A percentile compares a stretch with the other conserved stretches of the same genome.
These are phyloP conservation scores for Fusarium cicatricum DNA, from an alignment of 2,329 filamentous ascomycete species.

Conservation along the genomic window DNA sequence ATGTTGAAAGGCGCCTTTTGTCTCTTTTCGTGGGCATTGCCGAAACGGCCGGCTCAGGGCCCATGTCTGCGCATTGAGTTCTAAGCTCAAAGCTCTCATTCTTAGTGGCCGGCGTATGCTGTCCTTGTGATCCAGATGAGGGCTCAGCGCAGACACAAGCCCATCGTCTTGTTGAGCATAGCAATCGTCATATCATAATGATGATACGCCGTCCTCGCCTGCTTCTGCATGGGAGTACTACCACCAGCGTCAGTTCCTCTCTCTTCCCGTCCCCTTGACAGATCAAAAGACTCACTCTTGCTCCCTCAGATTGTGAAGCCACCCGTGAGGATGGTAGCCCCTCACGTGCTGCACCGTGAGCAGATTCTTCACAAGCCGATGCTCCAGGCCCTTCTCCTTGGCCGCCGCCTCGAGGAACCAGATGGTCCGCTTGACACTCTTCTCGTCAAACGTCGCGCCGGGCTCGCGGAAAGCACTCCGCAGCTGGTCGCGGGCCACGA, in stretches of 20 bases:
- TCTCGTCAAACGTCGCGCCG: slow-evolving; percentile 55
- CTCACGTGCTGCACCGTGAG: slow-evolving; percentile 48
- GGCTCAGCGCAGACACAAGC: slow-evolving; percentile 63
- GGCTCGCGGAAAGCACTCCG: slow-evolving; percentile 65
- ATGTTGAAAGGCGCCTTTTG: too few relatives aligned
- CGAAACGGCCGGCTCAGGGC: background rate
- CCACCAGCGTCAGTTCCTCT: slow-evolving; percentile 4
- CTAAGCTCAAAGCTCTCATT: too few relatives aligned
- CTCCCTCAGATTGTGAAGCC: slow-evolving; percentile 34
- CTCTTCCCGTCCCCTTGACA: background rate
- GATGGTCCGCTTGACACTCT: slow-evolving; percentile 69
- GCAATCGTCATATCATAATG: slow-evolving; percentile 75
- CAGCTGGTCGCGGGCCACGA: slow-evolving; percentile 66
- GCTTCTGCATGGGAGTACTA: slow-evolving; percentile 31
- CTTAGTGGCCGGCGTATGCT: too few relatives aligned
- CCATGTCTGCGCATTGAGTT: background rate
- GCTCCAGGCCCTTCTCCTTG: slow-evolving; percentile 71
- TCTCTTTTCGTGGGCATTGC: background rate
- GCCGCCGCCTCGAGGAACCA: slow-evolving; percentile 75
- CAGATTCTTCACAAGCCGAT: slow-evolving; percentile 75
- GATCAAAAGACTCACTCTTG: slow-evolving; percentile 36
- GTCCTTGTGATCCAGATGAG: background rate
- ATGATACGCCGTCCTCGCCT: slow-evolving; percentile 53
- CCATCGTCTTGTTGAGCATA: slow-evolving; percentile 79
- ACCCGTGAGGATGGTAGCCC: slow-evolving; percentile 16